A percentile compares a stretch with the other conserved stretches of the same genome.
phyloP scores from a whole-genome alignment of 2,329 filamentous ascomycete species.

The Lecanosticta acicola region DNA sequence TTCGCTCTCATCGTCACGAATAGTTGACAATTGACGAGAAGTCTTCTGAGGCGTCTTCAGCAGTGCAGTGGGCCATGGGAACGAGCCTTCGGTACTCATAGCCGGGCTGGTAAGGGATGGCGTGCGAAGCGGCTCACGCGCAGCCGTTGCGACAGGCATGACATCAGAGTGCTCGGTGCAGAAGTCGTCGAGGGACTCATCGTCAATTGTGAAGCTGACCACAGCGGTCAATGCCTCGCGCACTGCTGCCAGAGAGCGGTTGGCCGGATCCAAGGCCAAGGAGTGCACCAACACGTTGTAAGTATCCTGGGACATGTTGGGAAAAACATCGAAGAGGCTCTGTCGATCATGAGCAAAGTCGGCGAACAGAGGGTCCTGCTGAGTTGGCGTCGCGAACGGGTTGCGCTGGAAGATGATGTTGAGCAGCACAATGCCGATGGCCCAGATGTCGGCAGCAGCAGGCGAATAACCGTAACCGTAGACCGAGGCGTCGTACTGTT shows the following conservation, averaged over 20 bases:
- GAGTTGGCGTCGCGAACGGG: slow-evolving; percentile 84
- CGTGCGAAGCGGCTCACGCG: slow-evolving; percentile 90
- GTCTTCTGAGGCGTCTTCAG: slow-evolving; percentile 66
- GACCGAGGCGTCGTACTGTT: slow-evolving; percentile 87
- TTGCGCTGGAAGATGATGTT: slow-evolving; percentile 97
- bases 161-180: slow-evolving; percentile 72
- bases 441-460: slow-evolving; percentile 91
- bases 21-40: slow-evolving; percentile 79
- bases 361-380: slow-evolving; percentile 85
- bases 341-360: slow-evolving; percentile 93
- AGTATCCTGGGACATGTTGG: slow-evolving; percentile 96
- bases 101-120: slow-evolving; percentile 88
- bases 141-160: slow-evolving; percentile 66
- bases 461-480: slow-evolving; percentile 74
- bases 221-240: slow-evolving; percentile 73
- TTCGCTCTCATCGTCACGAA: slow-evolving; percentile 76
- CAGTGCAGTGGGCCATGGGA: slow-evolving; percentile 91
- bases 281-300: slow-evolving; percentile 89
- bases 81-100: slow-evolving; percentile 68
- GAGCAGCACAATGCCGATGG: slow-evolving; percentile 90
- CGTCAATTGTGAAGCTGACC: slow-evolving; percentile 87
- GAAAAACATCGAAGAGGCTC: slow-evolving; percentile 95
- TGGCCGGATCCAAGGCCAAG: slow-evolving; percentile 83
- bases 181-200: slow-evolving; percentile 89
- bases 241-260: slow-evolving; percentile 73